phyloP scores from a whole-genome alignment of 139 green algal genomes.

The Gonium pectorale region DNA sequence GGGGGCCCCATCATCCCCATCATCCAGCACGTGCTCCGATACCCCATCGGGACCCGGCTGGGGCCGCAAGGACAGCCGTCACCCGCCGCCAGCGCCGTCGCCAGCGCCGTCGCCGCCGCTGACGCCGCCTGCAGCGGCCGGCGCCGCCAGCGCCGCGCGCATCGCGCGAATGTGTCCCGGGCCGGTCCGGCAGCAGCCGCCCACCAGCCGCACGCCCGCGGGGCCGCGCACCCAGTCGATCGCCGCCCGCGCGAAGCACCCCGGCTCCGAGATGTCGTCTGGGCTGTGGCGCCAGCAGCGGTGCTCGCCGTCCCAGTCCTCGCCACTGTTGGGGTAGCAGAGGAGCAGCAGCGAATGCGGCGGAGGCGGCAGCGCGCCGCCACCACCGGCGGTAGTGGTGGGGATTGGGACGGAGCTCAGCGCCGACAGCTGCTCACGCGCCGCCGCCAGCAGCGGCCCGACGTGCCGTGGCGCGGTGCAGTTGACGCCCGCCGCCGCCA shows the following conservation, averaged over 20 bases:
- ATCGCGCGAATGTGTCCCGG: slow-evolving; percentile 38
- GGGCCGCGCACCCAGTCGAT: slow-evolving; percentile 29
- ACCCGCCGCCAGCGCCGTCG: not conserved
- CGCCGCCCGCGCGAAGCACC: slow-evolving; percentile 29
- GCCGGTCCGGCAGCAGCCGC: slow-evolving; percentile 48
- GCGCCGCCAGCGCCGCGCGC: not conserved
- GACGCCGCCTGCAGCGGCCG: not conserved
- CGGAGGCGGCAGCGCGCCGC: not conserved
- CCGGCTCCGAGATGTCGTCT: slow-evolving; percentile 1
- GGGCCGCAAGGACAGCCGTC: too few species aligned
- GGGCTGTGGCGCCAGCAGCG: slow-evolving; percentile 41
- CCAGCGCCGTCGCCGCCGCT: not conserved
- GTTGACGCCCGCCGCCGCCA: slow-evolving; percentile 55
- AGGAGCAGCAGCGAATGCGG: slow-evolving; percentile 17
- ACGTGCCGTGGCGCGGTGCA: slow-evolving; percentile 49
- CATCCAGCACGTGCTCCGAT: too few species aligned
- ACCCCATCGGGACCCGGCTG: too few species aligned
- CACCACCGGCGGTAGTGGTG: not conserved
- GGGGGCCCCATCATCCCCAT: too few species aligned
- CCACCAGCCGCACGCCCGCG: slow-evolving; percentile 28
- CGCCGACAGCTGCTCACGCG: not conserved
- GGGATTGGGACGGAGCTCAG: not conserved
- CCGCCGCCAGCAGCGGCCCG: slow-evolving; percentile 14
- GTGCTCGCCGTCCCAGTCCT: slow-evolving; percentile 43
- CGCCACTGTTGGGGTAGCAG: slow-evolving; percentile 57